A percentile compares a stretch with the other conserved stretches of the same genome.
Conservation (phyloP, 176 grass and related monocot species). For the Cenchrus americanus region DNA sequence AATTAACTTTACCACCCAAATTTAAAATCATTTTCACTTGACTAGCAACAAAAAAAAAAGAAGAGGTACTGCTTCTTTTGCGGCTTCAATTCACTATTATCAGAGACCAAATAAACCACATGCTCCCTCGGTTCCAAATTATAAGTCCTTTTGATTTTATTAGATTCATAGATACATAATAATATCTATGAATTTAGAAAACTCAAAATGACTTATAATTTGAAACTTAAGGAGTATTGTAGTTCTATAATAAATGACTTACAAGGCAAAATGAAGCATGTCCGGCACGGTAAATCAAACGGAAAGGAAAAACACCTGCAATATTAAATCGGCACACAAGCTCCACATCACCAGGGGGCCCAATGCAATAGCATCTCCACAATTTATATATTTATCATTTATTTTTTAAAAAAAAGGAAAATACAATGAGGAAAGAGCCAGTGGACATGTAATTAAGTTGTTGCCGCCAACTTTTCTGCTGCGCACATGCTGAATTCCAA, state of each 20-base stretch:
- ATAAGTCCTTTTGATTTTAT: too few relatives aligned
- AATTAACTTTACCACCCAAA: neutral
- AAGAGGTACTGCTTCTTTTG: conserved; percentile 16
- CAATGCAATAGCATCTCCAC: conserved; percentile 12
- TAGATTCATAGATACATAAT: too few relatives aligned
- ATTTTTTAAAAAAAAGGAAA: neutral
- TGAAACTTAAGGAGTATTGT: too few relatives aligned
- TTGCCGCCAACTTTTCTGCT: conserved; percentile 6
- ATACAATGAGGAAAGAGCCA: neutral
- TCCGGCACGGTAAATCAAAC: neutral
- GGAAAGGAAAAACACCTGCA: conserved; percentile 18
- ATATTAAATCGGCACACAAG: conserved; percentile 18
- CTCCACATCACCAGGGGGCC: neutral
- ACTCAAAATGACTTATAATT: too few relatives aligned
- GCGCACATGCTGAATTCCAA: conserved; percentile 32
- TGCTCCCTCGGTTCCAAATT: too few relatives aligned
- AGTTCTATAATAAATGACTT: neutral
- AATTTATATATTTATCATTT: neutral
- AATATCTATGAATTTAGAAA: too few relatives aligned
- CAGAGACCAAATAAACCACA: conserved; percentile 28
- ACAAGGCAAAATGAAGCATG: neutral
- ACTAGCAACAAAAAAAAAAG: neutral
- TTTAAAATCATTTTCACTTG: conserved; percentile 15
- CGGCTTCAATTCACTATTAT: neutral
- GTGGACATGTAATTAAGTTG: neutral